Base-by-base conservation (phyloP, 495 filamentous ascomycete species). In the Penicillium soppii region DNA sequence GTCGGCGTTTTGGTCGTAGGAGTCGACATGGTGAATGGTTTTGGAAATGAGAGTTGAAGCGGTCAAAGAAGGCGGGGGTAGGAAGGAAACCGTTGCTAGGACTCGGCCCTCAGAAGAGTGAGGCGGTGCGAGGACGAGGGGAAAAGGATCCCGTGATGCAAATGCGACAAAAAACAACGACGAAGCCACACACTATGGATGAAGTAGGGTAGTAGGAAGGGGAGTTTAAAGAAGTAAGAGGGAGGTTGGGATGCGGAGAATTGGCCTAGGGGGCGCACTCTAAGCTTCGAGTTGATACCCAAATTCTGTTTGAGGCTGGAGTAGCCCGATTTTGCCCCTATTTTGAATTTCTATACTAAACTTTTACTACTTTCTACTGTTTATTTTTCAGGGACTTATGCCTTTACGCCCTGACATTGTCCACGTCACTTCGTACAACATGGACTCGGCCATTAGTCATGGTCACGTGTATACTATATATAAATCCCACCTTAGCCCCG, bases 1-100 rank as follows among this genome's bases (percentile, higher is more conserved):
- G 75, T 69, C 22, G 78, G 67, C 44, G 70, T 61, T 35, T 73
- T 66, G 35, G 76, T 67, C 21, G 77, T 68, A 30, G 78, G 68
- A 29, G 77, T 68, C 57, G 82, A 80, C 77, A 82, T 82, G 27
- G 33, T 43, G 45, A 16, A 39, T 38, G 20, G 35, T 21, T 47
- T 35, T 10, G 38, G 25, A 41, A 36, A 17, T 52, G 58, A 41
- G 43, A 50, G 40, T 42, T 45, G 54, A 27, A 52, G 52, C 56
- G 61, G 66, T 63, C 60, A 64, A 64, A 54, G 55, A 47, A 59
- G 48, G 47, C 43, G 47, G 37, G 47, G 44, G 50, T 53, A 53
- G 46, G 57, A 53, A 57, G 52, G 57, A 42, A 39, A 57, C 50
- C 50, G 56, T 50, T 49, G 54, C 37, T 52, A 52, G 39, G 33